A percentile compares a stretch with the other conserved stretches of the same genome.
Evolutionary conservation across 345 rosid genomes (phyloP).

Genomic region (Salix viminalis): DNA sequence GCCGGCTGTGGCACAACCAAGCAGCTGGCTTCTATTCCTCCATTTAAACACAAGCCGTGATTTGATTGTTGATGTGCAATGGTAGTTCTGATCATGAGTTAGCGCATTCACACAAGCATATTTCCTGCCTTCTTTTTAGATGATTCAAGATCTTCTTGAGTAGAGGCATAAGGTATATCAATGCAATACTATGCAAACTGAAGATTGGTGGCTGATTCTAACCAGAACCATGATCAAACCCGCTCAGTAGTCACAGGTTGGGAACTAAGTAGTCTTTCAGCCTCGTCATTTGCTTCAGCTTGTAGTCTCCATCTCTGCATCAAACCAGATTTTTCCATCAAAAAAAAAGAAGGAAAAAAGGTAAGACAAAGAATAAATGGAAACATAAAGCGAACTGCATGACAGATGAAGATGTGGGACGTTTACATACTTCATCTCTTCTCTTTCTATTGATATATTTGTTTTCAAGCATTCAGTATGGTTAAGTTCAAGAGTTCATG

Average conservation of each 20-base stretch:
- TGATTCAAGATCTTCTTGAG: neutral
- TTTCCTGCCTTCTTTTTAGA: neutral
- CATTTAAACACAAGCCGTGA: neutral
- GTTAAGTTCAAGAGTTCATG: neutral
- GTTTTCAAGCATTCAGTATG: neutral
- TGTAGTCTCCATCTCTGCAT: constrained; percentile 81
- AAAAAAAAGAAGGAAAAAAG: neutral
- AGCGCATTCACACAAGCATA: neutral
- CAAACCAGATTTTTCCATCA: neutral
- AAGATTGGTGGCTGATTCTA: neutral
- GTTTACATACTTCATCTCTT: neutral
- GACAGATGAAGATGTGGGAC: neutral
- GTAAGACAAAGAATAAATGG: neutral
- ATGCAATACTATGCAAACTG: neutral
- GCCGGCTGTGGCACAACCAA: neutral
- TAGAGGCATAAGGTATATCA: neutral
- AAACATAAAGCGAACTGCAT: neutral
- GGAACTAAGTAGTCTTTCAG: constrained; percentile 80
- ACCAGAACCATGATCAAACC: constrained; percentile 15
- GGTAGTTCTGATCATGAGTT: neutral
- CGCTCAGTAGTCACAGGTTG: constrained; percentile 39
- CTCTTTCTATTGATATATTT: neutral
- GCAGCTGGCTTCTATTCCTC: neutral
- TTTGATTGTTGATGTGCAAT: neutral
- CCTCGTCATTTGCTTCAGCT: constrained; percentile 95